A percentile compares a stretch with the other conserved stretches of the same genome.
These are phyloP conservation scores for Salix exigua DNA, from an alignment of 345 rosid genomes.

Conservation along the genomic window DNA sequence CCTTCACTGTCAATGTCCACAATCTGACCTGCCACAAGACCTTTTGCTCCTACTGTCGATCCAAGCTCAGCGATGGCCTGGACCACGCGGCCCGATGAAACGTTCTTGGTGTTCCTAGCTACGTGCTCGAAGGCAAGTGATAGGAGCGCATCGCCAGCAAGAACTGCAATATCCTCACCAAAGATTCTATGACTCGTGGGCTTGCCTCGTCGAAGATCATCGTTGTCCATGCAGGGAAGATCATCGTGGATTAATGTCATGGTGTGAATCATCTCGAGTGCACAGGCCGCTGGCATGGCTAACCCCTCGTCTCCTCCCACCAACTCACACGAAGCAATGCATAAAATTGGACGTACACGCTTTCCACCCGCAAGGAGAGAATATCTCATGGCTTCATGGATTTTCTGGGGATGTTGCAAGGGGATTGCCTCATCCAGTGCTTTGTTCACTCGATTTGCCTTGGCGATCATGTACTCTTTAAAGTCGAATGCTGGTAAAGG, in stretches of 20 bases:
- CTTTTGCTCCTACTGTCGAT: slow-evolving; percentile 41
- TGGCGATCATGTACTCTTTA: slow-evolving; percentile 26
- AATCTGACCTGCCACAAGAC: slow-evolving; percentile 53
- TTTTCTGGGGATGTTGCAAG: slow-evolving; percentile 33
- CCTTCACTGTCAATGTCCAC: slow-evolving; percentile 54
- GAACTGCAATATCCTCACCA: slow-evolving; percentile 53
- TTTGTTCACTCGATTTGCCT: slow-evolving; percentile 39
- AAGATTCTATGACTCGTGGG: slow-evolving; percentile 55
- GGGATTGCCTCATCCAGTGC: slow-evolving; percentile 56
- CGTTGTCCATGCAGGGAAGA: slow-evolving; percentile 73
- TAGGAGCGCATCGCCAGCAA: slow-evolving; percentile 59
- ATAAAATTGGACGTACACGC: slow-evolving; percentile 60
- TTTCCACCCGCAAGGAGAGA: slow-evolving; percentile 61
- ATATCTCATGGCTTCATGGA: slow-evolving; percentile 72
- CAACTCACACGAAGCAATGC: slow-evolving; percentile 60
- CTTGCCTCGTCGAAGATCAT: slow-evolving; percentile 55
- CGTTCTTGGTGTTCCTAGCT: slow-evolving; percentile 20
- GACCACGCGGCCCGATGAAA: slow-evolving; percentile 36
- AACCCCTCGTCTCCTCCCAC: slow-evolving; percentile 46
- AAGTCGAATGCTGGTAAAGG: slow-evolving; percentile 24
- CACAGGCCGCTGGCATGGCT: slow-evolving; percentile 61
- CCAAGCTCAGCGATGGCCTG: slow-evolving; percentile 45
- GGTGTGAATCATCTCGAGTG: slow-evolving; percentile 68
- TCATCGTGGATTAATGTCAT: slow-evolving; percentile 71
- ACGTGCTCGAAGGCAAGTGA: slow-evolving; percentile 55